These are phyloP conservation scores for Debaryomyces coudertii DNA, from an alignment of 1,139 yeast genomes.

Conservation along the genomic window DNA sequence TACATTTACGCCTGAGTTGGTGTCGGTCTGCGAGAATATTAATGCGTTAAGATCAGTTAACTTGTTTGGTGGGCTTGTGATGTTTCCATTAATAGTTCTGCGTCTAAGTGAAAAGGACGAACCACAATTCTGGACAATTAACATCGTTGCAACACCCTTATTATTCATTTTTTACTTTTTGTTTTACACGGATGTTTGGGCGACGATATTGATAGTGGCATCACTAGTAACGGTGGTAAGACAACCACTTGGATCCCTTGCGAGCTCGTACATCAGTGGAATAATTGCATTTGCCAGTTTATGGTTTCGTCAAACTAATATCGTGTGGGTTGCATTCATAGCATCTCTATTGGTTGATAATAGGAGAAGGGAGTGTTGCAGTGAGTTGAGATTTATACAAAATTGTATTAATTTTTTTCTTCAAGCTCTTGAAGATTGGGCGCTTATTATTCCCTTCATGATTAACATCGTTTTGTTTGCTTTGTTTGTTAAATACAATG, in stretches of 20 bases:
- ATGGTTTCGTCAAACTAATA: conserved; percentile 86
- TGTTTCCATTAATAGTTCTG: conserved; percentile 48
- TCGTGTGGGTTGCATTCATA: conserved; percentile 80
- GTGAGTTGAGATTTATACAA: conserved; percentile 10
- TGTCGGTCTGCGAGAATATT: conserved; percentile 39
- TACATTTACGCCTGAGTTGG: conserved; percentile 22
- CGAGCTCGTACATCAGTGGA: conserved; percentile 36
- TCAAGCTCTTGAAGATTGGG: conserved; percentile 24
- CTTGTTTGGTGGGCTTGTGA: conserved; percentile 60
- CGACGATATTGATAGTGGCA: conserved; percentile 64
- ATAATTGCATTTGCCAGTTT: conserved; percentile 60
- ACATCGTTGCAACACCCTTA: conserved; percentile 66
- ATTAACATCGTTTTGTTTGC: conserved; percentile 56
- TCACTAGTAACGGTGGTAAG: conserved; percentile 42
- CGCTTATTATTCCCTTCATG: conserved; percentile 51
- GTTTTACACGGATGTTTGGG: conserved; percentile 94
- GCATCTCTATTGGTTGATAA: conserved; percentile 58
- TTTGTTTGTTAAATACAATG: conserved; percentile 61
- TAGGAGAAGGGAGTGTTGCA: conserved; percentile 21
- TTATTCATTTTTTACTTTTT: conserved; percentile 71
- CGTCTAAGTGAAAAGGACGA: conserved; percentile 24
- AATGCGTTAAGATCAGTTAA: conserved; percentile 60
- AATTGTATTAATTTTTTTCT: conserved; percentile 11
- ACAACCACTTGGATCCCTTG: conserved; percentile 20
- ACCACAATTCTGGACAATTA: conserved; percentile 49